These are phyloP conservation scores for Psilocybe subaeruginosa DNA, from an alignment of 768 basidiomycete species.

Conservation along the genomic window DNA sequence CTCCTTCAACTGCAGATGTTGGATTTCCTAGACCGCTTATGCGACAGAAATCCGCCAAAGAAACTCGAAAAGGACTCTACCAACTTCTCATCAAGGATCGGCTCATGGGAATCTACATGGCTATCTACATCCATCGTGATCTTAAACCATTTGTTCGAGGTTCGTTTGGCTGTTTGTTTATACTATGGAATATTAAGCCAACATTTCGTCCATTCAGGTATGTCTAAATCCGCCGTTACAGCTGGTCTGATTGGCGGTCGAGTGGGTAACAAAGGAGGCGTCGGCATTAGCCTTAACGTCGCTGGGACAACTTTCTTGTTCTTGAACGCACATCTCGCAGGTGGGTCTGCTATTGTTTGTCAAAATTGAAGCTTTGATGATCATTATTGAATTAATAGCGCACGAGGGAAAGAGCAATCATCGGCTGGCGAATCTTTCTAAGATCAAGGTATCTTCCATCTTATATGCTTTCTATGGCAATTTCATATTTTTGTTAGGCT, in stretches of 20 bases:
- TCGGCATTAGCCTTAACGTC: constrained; percentile 87
- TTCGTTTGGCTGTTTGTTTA: constrained; percentile 14
- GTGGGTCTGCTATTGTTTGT: constrained; percentile 35
- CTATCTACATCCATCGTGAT: constrained; percentile 76
- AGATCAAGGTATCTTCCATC: constrained; percentile 73
- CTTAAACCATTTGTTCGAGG: constrained; percentile 67
- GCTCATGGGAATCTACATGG: constrained; percentile 86
- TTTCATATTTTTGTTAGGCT: constrained; percentile 40
- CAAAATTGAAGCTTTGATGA: neutral
- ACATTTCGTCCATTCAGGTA: constrained; percentile 43
- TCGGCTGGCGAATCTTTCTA: constrained; percentile 82
- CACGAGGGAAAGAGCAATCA: constrained; percentile 78
- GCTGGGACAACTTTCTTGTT: constrained; percentile 85
- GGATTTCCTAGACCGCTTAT: constrained; percentile 45
- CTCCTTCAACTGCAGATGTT: constrained; percentile 45
- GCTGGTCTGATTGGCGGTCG: constrained; percentile 90
- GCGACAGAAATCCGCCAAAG: constrained; percentile 43
- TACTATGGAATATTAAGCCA: neutral
- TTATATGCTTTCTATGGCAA: neutral
- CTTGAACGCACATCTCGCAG: constrained; percentile 90
- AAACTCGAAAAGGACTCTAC: constrained; percentile 71
- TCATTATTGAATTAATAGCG: constrained; percentile 41
- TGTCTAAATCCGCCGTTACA: constrained; percentile 82
- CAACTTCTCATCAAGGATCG: constrained; percentile 86
- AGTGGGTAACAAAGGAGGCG: constrained; percentile 91